Percentiles rank a stretch among this genome's conserved stretches.
Conservation (phyloP, 441 rosid genomes). For the Jatropha podagrica region DNA sequence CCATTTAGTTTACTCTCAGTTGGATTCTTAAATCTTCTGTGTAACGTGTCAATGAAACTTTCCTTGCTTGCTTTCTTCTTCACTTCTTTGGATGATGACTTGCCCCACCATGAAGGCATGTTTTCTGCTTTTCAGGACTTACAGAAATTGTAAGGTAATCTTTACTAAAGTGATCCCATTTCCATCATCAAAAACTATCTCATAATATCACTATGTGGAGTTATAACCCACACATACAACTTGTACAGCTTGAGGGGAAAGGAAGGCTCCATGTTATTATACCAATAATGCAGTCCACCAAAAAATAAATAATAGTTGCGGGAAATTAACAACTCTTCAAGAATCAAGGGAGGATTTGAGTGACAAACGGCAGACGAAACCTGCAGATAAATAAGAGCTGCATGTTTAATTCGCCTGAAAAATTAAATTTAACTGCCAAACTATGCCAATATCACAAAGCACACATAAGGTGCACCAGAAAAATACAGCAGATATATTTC, state of each 20-base stretch:
- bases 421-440: neutral
- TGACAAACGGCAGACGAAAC: neutral
- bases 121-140: slow-evolving; percentile 21
- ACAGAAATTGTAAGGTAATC: slow-evolving; percentile 19
- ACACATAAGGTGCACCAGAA: neutral
- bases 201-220: slow-evolving; percentile 6
- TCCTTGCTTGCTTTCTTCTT: slow-evolving; percentile 66
- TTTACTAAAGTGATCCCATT: slow-evolving; percentile 25
- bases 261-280: slow-evolving; percentile 5
- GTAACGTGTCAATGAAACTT: slow-evolving; percentile 49
- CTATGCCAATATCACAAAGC: neutral
- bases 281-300: slow-evolving; percentile 6
- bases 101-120: slow-evolving; percentile 78
- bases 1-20: slow-evolving; percentile 44
- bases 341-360: neutral
- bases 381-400: slow-evolving; percentile 14
- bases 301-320: neutral
- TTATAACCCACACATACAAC: slow-evolving; percentile 5
- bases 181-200: slow-evolving; percentile 10
- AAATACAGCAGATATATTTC: neutral
- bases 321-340: slow-evolving; percentile 12
- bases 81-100: slow-evolving; percentile 56
- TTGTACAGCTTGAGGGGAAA: neutral
- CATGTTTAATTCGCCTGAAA: slow-evolving; percentile 7
- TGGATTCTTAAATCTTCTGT: slow-evolving; percentile 50